These are phyloP conservation scores for Pyrenula massariospora DNA, from an alignment of 495 filamentous ascomycete species.

Conservation along the genomic window DNA sequence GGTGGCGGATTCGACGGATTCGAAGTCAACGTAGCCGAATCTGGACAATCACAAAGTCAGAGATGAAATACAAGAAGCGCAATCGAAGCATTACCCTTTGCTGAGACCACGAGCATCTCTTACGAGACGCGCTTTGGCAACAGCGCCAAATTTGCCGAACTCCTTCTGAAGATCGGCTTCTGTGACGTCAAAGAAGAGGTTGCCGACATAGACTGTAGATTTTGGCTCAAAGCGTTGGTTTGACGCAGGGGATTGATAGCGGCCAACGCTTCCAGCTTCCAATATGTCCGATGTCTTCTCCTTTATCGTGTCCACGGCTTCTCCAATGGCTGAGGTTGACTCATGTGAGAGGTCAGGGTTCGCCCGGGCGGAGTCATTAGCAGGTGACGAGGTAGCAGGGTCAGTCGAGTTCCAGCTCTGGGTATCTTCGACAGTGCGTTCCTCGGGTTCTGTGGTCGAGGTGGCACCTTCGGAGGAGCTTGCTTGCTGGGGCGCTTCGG, in stretches of 20 bases:
- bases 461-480: neutral
- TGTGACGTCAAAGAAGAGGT: constrained; percentile 76
- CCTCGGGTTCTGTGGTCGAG: neutral
- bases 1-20: constrained; percentile 37
- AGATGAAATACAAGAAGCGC: constrained; percentile 3
- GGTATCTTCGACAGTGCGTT: neutral
- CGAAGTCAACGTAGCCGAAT: constrained; percentile 69
- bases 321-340: neutral
- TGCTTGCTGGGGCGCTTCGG: neutral
- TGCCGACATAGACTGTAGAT: constrained; percentile 62
- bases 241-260: neutral
- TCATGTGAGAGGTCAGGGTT: neutral
- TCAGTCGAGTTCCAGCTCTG: neutral
- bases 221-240: constrained; percentile 11
- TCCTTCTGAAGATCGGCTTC: constrained; percentile 56
- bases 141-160: constrained; percentile 53
- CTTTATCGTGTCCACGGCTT: neutral
- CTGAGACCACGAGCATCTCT: constrained; percentile 65
- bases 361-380: neutral
- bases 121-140: constrained; percentile 43
- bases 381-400: neutral
- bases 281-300: neutral
- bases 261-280: neutral
- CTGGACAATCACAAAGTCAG: constrained; percentile 30
- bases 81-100: constrained; percentile 57